phyloP scores from a whole-genome alignment of 352 stramenopile species.

The Phytophthora cactorum region DNA sequence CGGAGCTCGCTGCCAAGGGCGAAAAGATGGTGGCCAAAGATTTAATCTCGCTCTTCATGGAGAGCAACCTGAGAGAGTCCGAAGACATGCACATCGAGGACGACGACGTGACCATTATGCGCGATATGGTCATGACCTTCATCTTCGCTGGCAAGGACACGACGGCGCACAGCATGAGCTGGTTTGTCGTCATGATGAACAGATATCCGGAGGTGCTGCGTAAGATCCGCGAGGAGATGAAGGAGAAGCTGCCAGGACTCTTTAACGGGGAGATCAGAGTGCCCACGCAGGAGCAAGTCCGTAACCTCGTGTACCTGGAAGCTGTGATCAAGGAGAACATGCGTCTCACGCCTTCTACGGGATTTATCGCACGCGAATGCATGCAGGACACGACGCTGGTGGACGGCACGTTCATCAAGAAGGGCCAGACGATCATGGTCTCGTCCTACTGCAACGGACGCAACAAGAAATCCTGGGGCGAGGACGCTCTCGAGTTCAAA shows the following conservation, averaged over 20 bases:
- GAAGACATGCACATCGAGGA: constrained; percentile 34
- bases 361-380: constrained; percentile 56
- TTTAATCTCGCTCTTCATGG: constrained; percentile 47
- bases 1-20: constrained; percentile 53
- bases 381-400: constrained; percentile 40
- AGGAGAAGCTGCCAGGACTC: constrained; percentile 44
- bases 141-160: constrained; percentile 80
- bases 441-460: constrained; percentile 40
- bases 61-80: constrained; percentile 40
- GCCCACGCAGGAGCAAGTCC: constrained; percentile 48
- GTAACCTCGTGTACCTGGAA: constrained; percentile 64
- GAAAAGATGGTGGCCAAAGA: constrained; percentile 53
- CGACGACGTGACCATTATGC: constrained; percentile 51
- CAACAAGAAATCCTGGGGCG: constrained; percentile 50
- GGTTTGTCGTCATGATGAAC: constrained; percentile 77
- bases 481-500: constrained; percentile 58
- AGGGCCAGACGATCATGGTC: constrained; percentile 35
- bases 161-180: constrained; percentile 67
- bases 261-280: constrained; percentile 32
- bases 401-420: constrained; percentile 37
- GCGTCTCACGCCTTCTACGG: constrained; percentile 66
- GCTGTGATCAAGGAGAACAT: constrained; percentile 71
- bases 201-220: constrained; percentile 51
- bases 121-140: constrained; percentile 80
- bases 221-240: constrained; percentile 67